phyloP scores from a whole-genome alignment of 2,329 filamentous ascomycete genomes.

The Cytospora schulzeri region DNA sequence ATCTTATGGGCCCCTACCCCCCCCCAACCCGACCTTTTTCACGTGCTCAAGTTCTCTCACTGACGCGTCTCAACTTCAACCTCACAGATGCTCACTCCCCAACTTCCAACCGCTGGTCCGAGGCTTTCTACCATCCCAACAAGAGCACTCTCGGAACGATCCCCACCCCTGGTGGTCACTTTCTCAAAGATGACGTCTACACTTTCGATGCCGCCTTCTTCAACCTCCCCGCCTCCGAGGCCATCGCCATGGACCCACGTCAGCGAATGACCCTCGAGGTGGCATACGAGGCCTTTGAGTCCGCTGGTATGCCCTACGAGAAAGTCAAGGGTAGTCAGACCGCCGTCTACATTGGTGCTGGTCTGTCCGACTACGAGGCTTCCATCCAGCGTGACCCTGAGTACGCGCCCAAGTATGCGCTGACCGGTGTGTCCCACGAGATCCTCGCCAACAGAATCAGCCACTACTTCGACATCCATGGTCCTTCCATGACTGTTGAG shows the following conservation, averaged over 20 bases:
- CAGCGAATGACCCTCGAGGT: conserved; percentile 25
- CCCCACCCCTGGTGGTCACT: conserved; percentile 7
- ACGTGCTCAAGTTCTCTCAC: no score
- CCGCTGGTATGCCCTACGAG: conserved; percentile 19
- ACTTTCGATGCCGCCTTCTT: conserved; percentile 35
- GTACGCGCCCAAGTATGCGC: conserved; percentile 49
- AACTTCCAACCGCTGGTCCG: conserved; percentile 48
- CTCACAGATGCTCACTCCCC: conserved; percentile 21
- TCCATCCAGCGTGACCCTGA: conserved; percentile 48
- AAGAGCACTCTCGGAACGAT: conserved; percentile 45
- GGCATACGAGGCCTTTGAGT: conserved; percentile 19
- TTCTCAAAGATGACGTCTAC: conserved; percentile 19
- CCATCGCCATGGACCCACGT: conserved; percentile 29
- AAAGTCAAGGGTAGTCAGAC: conserved; percentile 22
- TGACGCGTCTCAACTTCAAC: neutral
- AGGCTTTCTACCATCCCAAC: conserved; percentile 54
- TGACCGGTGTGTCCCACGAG: conserved; percentile 50
- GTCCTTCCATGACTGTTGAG: conserved; percentile 56
- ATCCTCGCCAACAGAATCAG: conserved; percentile 57
- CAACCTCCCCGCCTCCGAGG: conserved; percentile 32
- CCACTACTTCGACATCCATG: conserved; percentile 53
- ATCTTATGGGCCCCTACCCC: neutral
- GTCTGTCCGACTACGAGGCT: conserved; percentile 43
- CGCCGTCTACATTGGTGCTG: conserved; percentile 11
- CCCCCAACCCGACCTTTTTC: neutral